Evolutionary conservation across 2,329 filamentous ascomycete species (phyloP), one percentile per base, ranked within the genome.

Genomic region (Catunica adiposa): DNA sequence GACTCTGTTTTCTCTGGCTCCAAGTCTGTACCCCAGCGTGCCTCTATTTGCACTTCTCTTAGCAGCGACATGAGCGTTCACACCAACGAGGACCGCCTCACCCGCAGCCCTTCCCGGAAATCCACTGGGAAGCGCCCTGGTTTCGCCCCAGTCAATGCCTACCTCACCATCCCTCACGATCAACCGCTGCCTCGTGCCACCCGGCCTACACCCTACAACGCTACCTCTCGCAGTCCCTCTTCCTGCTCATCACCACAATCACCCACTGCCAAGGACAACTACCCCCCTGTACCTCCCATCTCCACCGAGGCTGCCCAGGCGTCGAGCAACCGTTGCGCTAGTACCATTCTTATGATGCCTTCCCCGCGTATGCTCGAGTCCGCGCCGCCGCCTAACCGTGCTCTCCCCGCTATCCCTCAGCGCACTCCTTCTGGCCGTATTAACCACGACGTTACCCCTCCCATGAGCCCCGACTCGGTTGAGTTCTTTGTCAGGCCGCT

Each of bases 401-500:
- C 57, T 11, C 37, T 56, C 4, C 57, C 57, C 14, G 46, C 58
- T 1, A 51, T 57, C 9, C 53, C 56, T 1, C 44, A 58, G 15
- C 55, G 58, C n/a, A 15, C 53, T 15, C 11, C 57, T 37, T 51
- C 59, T 20, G 23, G 56, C 26, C 54, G 44, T 59, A 59, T 61
- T 11, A 61, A 60, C 23, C 64, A 67, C 1, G 70, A 73, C 56
- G 69, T 70, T 1, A 76, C 74, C 3, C 73, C 73, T 1, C 75
- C 76, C 0, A 60, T 76, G 31, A 78, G 75, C 29, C 77, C 77
- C 0, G 70, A 68, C 1, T 77, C 73, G 5, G 66, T 74, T 3
- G 75, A 78, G 54, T 73, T 73, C 52, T 73, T 70, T 58, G 65
- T 73, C 15, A 69, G 70, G 37, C 67, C 69, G 0, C 64, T 64